These are phyloP conservation scores for Penicillium sp. DNA, from an alignment of 2,329 filamentous ascomycete species.

Conservation along the genomic window DNA sequence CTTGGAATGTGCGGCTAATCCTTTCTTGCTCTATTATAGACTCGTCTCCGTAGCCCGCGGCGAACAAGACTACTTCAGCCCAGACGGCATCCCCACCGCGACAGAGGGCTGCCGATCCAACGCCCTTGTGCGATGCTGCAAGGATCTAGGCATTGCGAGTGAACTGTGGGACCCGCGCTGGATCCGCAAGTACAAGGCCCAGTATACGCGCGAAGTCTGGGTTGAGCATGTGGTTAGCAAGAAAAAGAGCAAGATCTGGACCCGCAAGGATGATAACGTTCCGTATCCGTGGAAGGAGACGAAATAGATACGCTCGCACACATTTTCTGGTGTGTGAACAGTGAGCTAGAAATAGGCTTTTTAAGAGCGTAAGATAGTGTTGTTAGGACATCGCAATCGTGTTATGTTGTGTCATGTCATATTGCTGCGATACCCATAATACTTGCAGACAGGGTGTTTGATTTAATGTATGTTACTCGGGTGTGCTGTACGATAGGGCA, in stretches of 20 bases:
- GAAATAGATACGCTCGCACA: constrained; percentile 23
- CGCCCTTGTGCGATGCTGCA: constrained; percentile 96
- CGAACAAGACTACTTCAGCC: constrained; percentile 90
- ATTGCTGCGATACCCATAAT: constrained; percentile 9
- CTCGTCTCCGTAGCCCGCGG: constrained; percentile 91
- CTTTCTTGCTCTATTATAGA: constrained; percentile 51
- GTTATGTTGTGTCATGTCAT: not conserved
- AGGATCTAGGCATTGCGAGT: constrained; percentile 91
- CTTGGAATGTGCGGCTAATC: constrained; percentile 9
- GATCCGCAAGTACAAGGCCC: constrained; percentile 79
- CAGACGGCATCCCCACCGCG: constrained; percentile 89
- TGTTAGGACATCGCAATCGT: not conserved
- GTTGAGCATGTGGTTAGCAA: constrained; percentile 87
- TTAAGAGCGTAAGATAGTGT: constrained; percentile 2
- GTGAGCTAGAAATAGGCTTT: not conserved
- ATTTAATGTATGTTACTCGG: not conserved
- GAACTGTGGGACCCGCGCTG: constrained; percentile 97
- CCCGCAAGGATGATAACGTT: constrained; percentile 80
- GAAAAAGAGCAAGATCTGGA: constrained; percentile 86
- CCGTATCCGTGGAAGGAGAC: constrained; percentile 66
- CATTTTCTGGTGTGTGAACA: too few species aligned
- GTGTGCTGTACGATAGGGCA: not conserved
- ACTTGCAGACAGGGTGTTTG: not conserved
- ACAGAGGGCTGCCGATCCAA: constrained; percentile 98
- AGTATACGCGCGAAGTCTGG: constrained; percentile 78